A percentile compares a stretch with the other conserved stretches of the same genome.
phyloP scores from a whole-genome alignment of 148 eudicot species.

The Spergularia bocconei region DNA sequence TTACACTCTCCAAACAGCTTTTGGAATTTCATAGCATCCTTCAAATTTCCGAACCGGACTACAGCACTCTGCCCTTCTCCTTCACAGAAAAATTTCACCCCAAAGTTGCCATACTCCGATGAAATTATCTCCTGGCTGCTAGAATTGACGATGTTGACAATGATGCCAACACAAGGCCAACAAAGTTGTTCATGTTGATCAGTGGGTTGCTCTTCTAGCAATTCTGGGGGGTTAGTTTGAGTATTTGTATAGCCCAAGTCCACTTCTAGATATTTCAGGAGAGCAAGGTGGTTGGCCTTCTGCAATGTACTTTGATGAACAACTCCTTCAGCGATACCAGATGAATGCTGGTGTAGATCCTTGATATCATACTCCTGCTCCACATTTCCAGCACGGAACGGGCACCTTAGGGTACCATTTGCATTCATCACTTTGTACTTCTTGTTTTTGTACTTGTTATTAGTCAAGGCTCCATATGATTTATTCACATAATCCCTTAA shows the following conservation, averaged over 20 bases:
- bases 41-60: conserved; percentile 52
- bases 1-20: conserved; percentile 54
- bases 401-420: conserved; percentile 67
- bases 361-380: conserved; percentile 74
- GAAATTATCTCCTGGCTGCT: conserved; percentile 40
- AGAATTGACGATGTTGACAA: conserved; percentile 48
- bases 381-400: conserved; percentile 78
- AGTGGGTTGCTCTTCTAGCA: conserved; percentile 21
- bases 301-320: conserved; percentile 50
- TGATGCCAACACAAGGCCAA: conserved; percentile 79
- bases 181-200: conserved; percentile 38
- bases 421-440: conserved; percentile 48
- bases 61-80: conserved; percentile 35
- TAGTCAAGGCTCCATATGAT: conserved; percentile 52
- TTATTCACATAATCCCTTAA: conserved; percentile 60
- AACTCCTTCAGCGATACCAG: conserved; percentile 61
- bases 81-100: conserved; percentile 42
- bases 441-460: conserved; percentile 48
- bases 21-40: conserved; percentile 70
- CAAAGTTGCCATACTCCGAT: conserved; percentile 45
- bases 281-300: conserved; percentile 63
- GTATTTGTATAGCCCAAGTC: conserved; percentile 37
- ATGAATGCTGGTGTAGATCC: conserved; percentile 70
- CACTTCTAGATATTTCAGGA: conserved; percentile 46
- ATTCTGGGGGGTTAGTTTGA: conserved; percentile 17